Evolutionary conservation across 345 rosid genomes (phyloP), one percentile per base, ranked within the genome.

Genomic region (Salix arbutifolia): DNA sequence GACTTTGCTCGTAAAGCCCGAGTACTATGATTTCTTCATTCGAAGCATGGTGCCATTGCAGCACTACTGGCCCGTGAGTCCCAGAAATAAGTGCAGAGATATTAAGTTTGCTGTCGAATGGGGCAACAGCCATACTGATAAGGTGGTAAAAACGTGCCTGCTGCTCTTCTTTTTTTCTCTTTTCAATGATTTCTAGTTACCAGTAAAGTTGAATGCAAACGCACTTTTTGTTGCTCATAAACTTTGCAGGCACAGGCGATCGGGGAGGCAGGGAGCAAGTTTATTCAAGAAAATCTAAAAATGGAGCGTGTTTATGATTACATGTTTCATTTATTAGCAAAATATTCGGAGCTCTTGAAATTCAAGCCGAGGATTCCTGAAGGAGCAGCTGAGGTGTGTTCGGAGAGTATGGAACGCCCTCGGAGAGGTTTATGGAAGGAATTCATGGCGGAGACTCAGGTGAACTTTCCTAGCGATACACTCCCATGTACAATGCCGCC

Each of bases 1-100:
- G 89, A 77, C 88, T 8, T 56, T 94, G 76, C 71, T 81, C 42
- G 80, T 89, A 30, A 87, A 67, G 75, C 88, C 96, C 0, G 62
- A 37, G 48, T 91, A 62, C 81, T 78, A 86, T 68, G 92, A 88
- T 79, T 94, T 90, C 88, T 90, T 86, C 85, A 62, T 71, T 3
- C 84, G 97, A 79, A 89, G 89, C 53, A 75, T 94, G 91, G 77
- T 75, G 74, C 96, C 97, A 35, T 48, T 90, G 88, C 71, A 88
- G 66, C 97, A 94, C 70, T 89, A 88, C 65, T 94, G 97, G 97
- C 97, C 94, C 28, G 88, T 94, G n/a, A 82, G 84, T 61, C 84
- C 82, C 78, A 62, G 75, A 61, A 64, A 70, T 38, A 86, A 89
- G 68, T 94, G 97, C 81, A 77, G 80, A 31, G 85, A 89, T 50